Evolutionary conservation across 495 filamentous ascomycete species (phyloP), one percentile per base, ranked within the genome.

Genomic region (Aspergillus cavernicola): DNA sequence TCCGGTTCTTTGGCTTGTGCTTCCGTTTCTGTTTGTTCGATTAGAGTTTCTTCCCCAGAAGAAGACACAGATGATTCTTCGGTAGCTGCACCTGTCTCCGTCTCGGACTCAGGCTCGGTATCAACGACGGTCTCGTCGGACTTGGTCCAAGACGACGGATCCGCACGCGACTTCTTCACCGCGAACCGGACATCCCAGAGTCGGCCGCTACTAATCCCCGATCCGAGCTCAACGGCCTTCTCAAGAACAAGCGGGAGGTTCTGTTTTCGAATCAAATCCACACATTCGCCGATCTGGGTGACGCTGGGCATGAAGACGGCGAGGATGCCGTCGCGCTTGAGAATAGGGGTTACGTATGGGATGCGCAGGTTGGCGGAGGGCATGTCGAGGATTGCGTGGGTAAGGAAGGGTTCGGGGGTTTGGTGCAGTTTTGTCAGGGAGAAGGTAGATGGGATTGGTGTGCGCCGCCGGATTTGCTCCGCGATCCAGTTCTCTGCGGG

Each of bases 221-320:
- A 57, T 0, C 83, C 86, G 15, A 90, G 69, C 64, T 92, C 88
- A 13, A 90, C 57, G 2, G 84, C 81, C 54, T 69, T 72, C 38
- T 89, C 85, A 46, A 85, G 68, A 4, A 78, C 65, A 23, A 89
- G 71, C 1, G 80, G 79, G 36, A 88, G 53, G 15, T 58, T 69
- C 16, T 78, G 57, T 10, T 69, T 57, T 36, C 72, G 79, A 28
- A 86, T 77, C 12, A 68, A 42, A 44, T 78, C 69, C 35, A 89
- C 66, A 44, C 80, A 83, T 1, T 79, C 72, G 31, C 73, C 78
- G 51, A 92, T 87, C 67, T 92, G 89, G 6, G 86, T 89, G 51
- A 92, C 81, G 55, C 81, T 88, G 3, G 88, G 88, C 65, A 80
- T 82, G 63, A 88, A 92, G 15, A 88, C 80, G 20, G 82, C 70